Base-by-base conservation (phyloP, 2,329 filamentous ascomycete genomes). In the Exophiala mesophila region DNA sequence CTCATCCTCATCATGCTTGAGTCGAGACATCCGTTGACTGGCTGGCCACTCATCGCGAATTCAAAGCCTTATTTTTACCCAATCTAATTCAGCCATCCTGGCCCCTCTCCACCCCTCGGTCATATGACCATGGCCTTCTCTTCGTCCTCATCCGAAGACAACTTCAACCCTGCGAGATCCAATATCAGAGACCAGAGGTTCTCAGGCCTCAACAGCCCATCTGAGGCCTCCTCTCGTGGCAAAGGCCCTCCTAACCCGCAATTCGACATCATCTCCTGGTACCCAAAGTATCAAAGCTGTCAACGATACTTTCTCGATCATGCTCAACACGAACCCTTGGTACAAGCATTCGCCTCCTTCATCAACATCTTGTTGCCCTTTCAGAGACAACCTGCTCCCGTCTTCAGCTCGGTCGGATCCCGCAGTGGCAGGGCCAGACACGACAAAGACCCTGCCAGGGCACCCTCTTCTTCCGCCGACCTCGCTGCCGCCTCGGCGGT, bases 331-430 rank as follows among this genome's bases (percentile, higher is more conserved):
- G 84, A 81, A 51, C 77, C 74, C 13, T 78, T 83, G 7, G 87
- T 95, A 10, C 89, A 96, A 66, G 87, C 88, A 6, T 77, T 96
- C 35, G 88, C 88, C 15, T 84, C 88, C 5, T 88, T 92, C 63
- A 72, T 96, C 67, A 97, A 97, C 65, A 96, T 97, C 60, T 80
- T 80, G 49, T 76, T 97, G 0, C 92, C 92, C 2, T 94, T 83
- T 61, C 90, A 97, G 63, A 83, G 80, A 63, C 64, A 69, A 17
- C 55, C 65, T 1, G 69, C 69, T 38, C 76, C 78, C 16, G 49
- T 68, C 38, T 58, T 59, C 50, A 64, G 76, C 49, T 68, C 58
- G 59, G 68, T 39, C 43, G 55, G 19, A 43, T 41, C 36, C 20
- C 55, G 45, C 8, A 45, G 45, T 33, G 48, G 45, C 9, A 47